Evolutionary conservation across 805 yeast species (phyloP).

Genomic region (Jamesozyma spencerorum): DNA sequence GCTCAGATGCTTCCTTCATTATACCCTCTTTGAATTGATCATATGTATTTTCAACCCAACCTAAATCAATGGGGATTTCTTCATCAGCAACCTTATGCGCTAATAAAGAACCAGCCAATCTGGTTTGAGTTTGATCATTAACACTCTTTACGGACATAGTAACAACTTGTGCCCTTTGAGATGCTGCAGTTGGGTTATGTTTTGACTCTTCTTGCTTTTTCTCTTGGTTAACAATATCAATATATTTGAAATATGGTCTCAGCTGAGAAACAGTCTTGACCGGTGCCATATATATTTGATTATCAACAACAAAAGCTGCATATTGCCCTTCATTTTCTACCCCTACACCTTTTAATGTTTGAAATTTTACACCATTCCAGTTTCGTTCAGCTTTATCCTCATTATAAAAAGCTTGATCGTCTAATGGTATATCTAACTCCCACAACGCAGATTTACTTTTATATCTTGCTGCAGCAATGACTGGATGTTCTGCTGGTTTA

Average conservation of each 20-base stretch:
- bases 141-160: constrained; percentile 67
- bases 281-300: constrained; percentile 54
- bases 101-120: constrained; percentile 60
- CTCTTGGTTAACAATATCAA: constrained; percentile 49
- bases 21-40: constrained; percentile 23
- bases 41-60: constrained; percentile 38
- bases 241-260: constrained; percentile 71
- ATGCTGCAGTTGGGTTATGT: constrained; percentile 28
- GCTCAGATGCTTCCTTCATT: constrained; percentile 15
- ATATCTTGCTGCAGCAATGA: constrained; percentile 38
- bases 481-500: constrained; percentile 28
- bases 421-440: constrained; percentile 70
- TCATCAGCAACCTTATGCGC: constrained; percentile 58
- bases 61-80: constrained; percentile 38
- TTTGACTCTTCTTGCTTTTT: constrained; percentile 37
- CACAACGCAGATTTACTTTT: constrained; percentile 56
- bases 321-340: constrained; percentile 44
- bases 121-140: constrained; percentile 45
- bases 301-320: constrained; percentile 36
- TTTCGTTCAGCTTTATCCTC: constrained; percentile 44
- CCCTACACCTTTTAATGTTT: constrained; percentile 64
- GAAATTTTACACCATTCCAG: constrained; percentile 55
- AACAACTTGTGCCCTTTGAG: constrained; percentile 50
- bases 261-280: constrained; percentile 64
- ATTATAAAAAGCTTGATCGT: constrained; percentile 61